These are phyloP conservation scores for Parastagonospora nodorum DNA, from an alignment of 2,329 filamentous ascomycete species.

Conservation along the genomic window DNA sequence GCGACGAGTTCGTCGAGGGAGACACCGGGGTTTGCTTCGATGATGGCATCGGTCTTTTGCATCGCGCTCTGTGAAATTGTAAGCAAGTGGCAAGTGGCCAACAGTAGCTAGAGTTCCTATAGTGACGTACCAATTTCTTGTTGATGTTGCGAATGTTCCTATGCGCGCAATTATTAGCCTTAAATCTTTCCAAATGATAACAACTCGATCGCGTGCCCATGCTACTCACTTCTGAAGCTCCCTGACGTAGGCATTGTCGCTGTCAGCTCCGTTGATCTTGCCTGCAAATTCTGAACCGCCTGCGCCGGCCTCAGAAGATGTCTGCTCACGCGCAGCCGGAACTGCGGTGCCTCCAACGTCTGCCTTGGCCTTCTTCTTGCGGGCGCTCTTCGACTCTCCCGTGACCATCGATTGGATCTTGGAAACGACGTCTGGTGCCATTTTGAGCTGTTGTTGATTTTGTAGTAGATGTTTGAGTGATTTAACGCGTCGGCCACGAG, in stretches of 20 bases:
- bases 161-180: constrained; percentile 19
- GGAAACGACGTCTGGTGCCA: constrained; percentile 62
- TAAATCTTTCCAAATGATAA: constrained; percentile 1
- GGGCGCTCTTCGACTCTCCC: constrained; percentile 56
- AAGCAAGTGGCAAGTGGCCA: constrained; percentile 22
- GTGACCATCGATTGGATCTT: constrained; percentile 68
- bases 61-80: constrained; percentile 63
- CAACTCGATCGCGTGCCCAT: constrained; percentile 2
- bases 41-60: constrained; percentile 71
- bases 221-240: constrained; percentile 85
- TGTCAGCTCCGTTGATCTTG: constrained; percentile 62
- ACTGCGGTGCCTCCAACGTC: constrained; percentile 48
- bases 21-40: constrained; percentile 71
- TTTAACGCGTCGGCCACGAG: constrained; percentile 23
- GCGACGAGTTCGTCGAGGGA: constrained; percentile 74
- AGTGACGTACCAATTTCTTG: constrained; percentile 83
- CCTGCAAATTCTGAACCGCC: constrained; percentile 38
- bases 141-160: constrained; percentile 89
- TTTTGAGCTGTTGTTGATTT: constrained; percentile 19
- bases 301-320: constrained; percentile 36
- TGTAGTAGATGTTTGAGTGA: constrained; percentile 6
- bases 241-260: constrained; percentile 80
- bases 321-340: constrained; percentile 47
- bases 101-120: constrained; percentile 1
- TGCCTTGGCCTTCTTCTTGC: constrained; percentile 59